Evolutionary conservation across 257 asterid species (phyloP).

Genomic region (Gardenia jasminoides): DNA sequence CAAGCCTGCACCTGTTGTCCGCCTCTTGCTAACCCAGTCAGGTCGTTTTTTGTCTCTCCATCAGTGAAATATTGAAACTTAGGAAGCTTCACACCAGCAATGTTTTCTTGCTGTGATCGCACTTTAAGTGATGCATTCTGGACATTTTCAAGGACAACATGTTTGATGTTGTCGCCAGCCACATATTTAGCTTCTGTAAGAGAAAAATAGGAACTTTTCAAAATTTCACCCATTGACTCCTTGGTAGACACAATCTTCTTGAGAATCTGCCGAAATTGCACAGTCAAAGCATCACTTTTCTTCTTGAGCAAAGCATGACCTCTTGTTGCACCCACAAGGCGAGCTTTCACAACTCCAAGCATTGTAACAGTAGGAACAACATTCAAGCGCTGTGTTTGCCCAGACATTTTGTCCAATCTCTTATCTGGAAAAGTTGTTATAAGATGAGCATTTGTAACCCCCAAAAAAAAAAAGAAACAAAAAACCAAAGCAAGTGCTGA

Average conservation of each 20-base stretch:
- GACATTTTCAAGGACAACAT: slow-evolving; percentile 49
- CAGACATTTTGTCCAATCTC: slow-evolving; percentile 35
- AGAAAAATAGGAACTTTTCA: slow-evolving; percentile 41
- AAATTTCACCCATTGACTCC: slow-evolving; percentile 48
- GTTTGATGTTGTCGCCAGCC: slow-evolving; percentile 51
- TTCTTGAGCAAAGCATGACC: slow-evolving; percentile 54
- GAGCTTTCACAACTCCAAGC: slow-evolving; percentile 53
- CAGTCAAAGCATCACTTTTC: slow-evolving; percentile 52
- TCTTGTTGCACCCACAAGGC: slow-evolving; percentile 51
- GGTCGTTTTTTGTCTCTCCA: slow-evolving; percentile 48
- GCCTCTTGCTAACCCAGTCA: slow-evolving; percentile 52
- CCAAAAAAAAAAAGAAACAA: neutral
- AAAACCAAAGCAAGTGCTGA: neutral
- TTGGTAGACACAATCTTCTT: slow-evolving; percentile 43
- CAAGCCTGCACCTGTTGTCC: slow-evolving; percentile 58
- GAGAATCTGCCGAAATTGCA: slow-evolving; percentile 49
- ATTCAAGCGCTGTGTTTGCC: slow-evolving; percentile 43
- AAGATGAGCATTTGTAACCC: neutral
- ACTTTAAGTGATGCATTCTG: slow-evolving; percentile 43
- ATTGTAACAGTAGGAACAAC: slow-evolving; percentile 51
- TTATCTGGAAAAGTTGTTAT: slow-evolving; percentile 8
- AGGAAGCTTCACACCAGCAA: slow-evolving; percentile 54
- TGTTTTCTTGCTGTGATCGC: slow-evolving; percentile 42
- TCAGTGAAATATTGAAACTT: slow-evolving; percentile 42
- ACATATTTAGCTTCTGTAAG: slow-evolving; percentile 47